These are phyloP conservation scores for Yamadazyma scolyti DNA, from an alignment of 805 yeast species.

Conservation along the genomic window DNA sequence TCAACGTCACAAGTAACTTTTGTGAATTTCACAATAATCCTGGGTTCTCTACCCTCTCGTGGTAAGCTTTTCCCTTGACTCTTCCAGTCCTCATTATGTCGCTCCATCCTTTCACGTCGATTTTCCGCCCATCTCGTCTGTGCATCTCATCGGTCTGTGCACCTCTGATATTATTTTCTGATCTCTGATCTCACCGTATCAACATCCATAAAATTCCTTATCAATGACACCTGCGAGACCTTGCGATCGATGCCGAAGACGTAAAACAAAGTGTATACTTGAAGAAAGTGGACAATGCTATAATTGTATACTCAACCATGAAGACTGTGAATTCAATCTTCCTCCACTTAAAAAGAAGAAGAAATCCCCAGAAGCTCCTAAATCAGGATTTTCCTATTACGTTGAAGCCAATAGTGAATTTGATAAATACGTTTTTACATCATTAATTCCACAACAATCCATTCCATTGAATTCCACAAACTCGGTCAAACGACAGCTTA, in stretches of 20 bases:
- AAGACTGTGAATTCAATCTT: conserved; percentile 8
- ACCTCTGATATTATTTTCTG: no score
- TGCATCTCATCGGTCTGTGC: no score
- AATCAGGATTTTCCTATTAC: conserved; percentile 3
- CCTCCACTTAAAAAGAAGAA: conserved; percentile 10
- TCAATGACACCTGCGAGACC: conserved; percentile 7
- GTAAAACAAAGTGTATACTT: conserved; percentile 11
- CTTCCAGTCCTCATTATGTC: no score
- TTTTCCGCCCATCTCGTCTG: no score
- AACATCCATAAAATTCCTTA: no score
- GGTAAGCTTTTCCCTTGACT: no score
- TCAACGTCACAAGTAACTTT: no score
- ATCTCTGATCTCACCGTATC: no score
- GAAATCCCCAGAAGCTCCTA: conserved; percentile 1
- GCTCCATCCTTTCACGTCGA: no score
- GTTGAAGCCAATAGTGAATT: conserved; percentile 8
- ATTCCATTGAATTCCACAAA: conserved; percentile 5
- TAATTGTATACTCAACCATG: conserved; percentile 6
- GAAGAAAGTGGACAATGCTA: conserved; percentile 6
- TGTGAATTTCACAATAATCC: no score
- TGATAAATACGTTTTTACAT: conserved; percentile 6
- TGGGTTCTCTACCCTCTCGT: no score
- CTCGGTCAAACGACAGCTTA: conserved; percentile 5
- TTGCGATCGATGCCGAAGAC: conserved; percentile 10
- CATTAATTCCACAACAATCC: conserved; percentile 1